Evolutionary conservation across 331 rosid species (phyloP).

Genomic region (Phaseolus coccineus): DNA sequence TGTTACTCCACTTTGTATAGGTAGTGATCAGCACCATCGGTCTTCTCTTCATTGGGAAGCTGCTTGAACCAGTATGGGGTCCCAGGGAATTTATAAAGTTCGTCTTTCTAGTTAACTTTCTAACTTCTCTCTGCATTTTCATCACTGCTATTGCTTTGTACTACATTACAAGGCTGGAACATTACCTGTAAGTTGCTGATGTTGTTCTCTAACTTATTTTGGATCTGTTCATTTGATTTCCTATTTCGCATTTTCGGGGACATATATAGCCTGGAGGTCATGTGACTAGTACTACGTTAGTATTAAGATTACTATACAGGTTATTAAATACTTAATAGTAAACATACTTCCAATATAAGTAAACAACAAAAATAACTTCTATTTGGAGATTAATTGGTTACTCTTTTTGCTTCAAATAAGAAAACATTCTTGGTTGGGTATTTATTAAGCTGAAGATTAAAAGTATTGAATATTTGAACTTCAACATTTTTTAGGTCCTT

Average conservation of each 20-base stretch:
- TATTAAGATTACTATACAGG: no score
- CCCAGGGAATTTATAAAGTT: conserved; percentile 90
- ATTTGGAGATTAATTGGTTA: not conserved
- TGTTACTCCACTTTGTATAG: conserved; percentile 40
- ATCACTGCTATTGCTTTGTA: conserved; percentile 87
- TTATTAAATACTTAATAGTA: no score
- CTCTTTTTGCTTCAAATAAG: not conserved
- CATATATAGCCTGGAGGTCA: no score
- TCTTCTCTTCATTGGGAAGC: conserved; percentile 86
- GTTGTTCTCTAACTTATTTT: no score
- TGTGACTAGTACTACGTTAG: no score
- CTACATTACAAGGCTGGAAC: conserved; percentile 74
- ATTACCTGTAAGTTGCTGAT: conserved; percentile 70
- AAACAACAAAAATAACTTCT: no score
- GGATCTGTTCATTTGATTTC: not conserved
- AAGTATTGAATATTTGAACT: conserved; percentile 12
- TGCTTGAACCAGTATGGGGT: conserved; percentile 97
- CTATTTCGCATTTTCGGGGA: no score
- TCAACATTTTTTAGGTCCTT: not conserved
- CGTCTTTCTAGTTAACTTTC: conserved; percentile 81
- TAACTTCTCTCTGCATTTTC: conserved; percentile 79
- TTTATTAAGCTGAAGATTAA: not conserved
- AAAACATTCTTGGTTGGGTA: not conserved
- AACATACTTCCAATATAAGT: no score
- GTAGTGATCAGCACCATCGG: conserved; percentile 69